Base-by-base conservation (phyloP, 495 filamentous ascomycete genomes). In the Neurospora hispaniola region DNA sequence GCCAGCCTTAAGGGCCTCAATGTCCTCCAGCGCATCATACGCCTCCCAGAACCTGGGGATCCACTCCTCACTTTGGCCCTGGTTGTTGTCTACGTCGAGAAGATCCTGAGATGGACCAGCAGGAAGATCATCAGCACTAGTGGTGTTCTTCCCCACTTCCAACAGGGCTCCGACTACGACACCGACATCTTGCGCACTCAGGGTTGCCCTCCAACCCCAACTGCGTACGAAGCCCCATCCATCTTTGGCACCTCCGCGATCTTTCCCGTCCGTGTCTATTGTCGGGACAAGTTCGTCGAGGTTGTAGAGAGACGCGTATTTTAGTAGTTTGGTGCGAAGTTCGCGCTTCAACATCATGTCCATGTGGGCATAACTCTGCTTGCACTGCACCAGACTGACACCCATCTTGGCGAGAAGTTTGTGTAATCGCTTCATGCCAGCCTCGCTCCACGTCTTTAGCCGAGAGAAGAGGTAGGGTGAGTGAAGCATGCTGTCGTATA, bases 361-460 rank as follows among this genome's bases (percentile, higher is more conserved):
- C 94, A 99, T 97, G 81, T 99, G 96, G 3, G 94, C 92, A 79
- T 99, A 99, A 77, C 88, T 94, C 79, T 98, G 94, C 75, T 93
- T 93, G 82, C 94, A 97, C 84, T 98, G 95, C 23, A 88, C 91
- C 41, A 98, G 84, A 80, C 92, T 94, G 75, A 99, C 93, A 35
- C 96, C 96, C 96, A 99, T 99, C 80, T 98, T 99, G 42, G 96
- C 96, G 12, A 99, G 86, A 1, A 99, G 86, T 78, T 97, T 98
- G 81, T 98, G 93, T n/a, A 99, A 84, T 46, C 95, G 89, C 79
- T 97, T 97, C 31, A 91, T 85, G 20, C 96, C 96, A 46, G 85
- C 86, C 59, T 98, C 96, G 73, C 89, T 96, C 96, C 96, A 99
- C 31, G 97, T 94, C 79, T 96, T 94, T 71, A 99, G 87, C 42